Evolutionary conservation across 179 eudicot genomes (phyloP).

Genomic region (Beta corolliflora): DNA sequence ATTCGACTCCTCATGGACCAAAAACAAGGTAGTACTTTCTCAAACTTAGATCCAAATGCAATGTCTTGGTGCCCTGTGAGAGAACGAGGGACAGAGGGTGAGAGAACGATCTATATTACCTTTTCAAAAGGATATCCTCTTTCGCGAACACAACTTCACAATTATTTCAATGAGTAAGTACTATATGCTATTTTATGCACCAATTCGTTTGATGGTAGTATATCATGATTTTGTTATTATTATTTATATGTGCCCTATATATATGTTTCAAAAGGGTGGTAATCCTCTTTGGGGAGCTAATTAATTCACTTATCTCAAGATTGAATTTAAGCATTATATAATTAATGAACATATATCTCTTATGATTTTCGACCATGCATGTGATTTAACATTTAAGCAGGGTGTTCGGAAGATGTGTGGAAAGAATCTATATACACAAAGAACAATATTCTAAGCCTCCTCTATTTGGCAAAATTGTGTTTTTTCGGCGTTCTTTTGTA

Average conservation of each 20-base stretch:
- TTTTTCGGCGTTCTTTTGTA: constrained; percentile 7
- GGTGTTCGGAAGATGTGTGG: constrained; percentile 17
- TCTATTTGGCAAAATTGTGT: constrained; percentile 22
- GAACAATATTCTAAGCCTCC: neutral
- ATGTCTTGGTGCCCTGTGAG: neutral
- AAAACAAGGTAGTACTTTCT: neutral
- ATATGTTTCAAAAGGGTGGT: no score
- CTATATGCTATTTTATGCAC: neutral
- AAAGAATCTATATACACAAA: constrained; percentile 14
- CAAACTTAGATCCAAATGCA: constrained; percentile 23
- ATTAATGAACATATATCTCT: neutral
- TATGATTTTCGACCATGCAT: no score
- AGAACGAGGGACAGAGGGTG: constrained; percentile 5
- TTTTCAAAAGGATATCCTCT: constrained; percentile 23
- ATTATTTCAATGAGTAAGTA: constrained; percentile 18
- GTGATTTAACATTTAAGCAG: neutral
- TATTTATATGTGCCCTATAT: neutral
- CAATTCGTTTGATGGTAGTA: neutral
- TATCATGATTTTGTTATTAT: neutral
- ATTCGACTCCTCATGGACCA: neutral
- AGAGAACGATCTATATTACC: constrained; percentile 21
- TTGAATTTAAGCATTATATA: no score
- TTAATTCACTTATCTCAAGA: no score
- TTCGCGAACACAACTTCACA: neutral
- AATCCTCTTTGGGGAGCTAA: no score